Base-by-base conservation (phyloP, 164 flowering plant genomes). In the Umbellularia californica region DNA sequence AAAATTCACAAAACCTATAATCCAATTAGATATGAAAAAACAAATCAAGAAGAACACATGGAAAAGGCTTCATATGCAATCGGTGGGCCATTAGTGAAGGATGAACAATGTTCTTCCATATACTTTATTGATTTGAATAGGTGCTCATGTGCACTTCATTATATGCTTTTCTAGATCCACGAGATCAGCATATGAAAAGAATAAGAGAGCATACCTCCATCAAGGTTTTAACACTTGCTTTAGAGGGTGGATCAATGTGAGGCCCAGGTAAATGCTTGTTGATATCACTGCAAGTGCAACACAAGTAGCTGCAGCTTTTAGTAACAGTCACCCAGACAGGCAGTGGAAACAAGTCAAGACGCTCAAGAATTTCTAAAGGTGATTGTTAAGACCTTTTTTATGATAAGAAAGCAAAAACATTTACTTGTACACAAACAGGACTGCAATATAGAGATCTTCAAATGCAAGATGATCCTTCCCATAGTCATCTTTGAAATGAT, bases 191-290 rank as follows among this genome's bases (percentile, higher is more conserved):
- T 65, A 35, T 28, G 27, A 19, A 72, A 55, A 20, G 60, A 55
- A 55, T 20, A 55, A 55, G 1, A 65, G 20, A 23, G 33, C 41
- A 28, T 84, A 92, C 98, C 97, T 86, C 78, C 83, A 94, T 85
- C 82, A 89, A 58, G 14, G 77, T 70, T 82, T 77, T 87, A 75
- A 92, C 81, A 77, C 84, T 76, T 24, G 83, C 89, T 80, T 88
- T 91, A 15, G 95, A 73, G 12, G 98, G 97, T 14, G 98, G 98
- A 79, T 94, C 97, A 83, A 89, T 83, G 82, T 94, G 98, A 20
- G 95, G 95, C 23, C 98, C 97, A 68, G 97, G 97, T 76, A 94
- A 81, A 72, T 79, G 87, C 89, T 94, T 94, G 77, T 94, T 94
- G 24, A 94, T 82, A 75, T 90, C 98, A 85, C 98, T 94, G 78